Percentiles rank a stretch among this genome's conserved stretches.
Evolutionary conservation across 371 early-diverging fungal genomes (phyloP).

Genomic region (Mucor irregularis): DNA sequence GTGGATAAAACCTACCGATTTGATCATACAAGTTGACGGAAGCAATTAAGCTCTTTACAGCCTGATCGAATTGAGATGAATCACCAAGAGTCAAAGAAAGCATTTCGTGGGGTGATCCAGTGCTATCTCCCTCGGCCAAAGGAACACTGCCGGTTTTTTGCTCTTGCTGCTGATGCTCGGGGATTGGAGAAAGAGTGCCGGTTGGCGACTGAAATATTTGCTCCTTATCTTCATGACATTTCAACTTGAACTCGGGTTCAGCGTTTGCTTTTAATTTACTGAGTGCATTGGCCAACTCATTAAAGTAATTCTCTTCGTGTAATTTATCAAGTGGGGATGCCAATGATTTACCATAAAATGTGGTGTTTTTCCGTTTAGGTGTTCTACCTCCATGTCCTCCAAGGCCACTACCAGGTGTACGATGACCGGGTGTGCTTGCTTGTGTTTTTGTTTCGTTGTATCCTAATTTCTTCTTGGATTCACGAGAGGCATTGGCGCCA

Average conservation of each 20-base stretch:
- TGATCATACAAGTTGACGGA: slow-evolving; percentile 87
- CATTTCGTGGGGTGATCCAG: slow-evolving; percentile 14
- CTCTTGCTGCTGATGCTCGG: not conserved
- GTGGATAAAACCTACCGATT: too few relatives aligned
- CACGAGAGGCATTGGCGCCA: slow-evolving; percentile 44
- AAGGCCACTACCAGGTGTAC: slow-evolving; percentile 29
- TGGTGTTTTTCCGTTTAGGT: slow-evolving; percentile 46
- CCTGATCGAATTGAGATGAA: slow-evolving; percentile 59
- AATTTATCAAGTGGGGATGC: slow-evolving; percentile 37
- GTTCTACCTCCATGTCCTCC: slow-evolving; percentile 42
- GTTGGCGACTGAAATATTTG: too few relatives aligned
- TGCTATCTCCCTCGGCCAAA: not conserved
- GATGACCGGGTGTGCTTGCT: slow-evolving; percentile 49
- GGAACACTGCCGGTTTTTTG: not conserved
- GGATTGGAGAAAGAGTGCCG: not conserved
- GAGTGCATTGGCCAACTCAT: slow-evolving; percentile 35
- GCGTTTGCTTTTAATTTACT: slow-evolving; percentile 23
- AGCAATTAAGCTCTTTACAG: slow-evolving; percentile 59
- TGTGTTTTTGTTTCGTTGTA: slow-evolving; percentile 55
- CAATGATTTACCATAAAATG: slow-evolving; percentile 42
- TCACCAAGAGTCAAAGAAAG: slow-evolving; percentile 73
- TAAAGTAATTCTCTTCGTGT: slow-evolving; percentile 45
- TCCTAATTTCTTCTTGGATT: slow-evolving; percentile 41
- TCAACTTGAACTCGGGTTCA: slow-evolving; percentile 49
- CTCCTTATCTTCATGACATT: slow-evolving; percentile 50